Percentiles rank a stretch among this genome's conserved stretches.
Evolutionary conservation across 2,329 filamentous ascomycete species (phyloP).

Genomic region (Epichloe brachyelytri): DNA sequence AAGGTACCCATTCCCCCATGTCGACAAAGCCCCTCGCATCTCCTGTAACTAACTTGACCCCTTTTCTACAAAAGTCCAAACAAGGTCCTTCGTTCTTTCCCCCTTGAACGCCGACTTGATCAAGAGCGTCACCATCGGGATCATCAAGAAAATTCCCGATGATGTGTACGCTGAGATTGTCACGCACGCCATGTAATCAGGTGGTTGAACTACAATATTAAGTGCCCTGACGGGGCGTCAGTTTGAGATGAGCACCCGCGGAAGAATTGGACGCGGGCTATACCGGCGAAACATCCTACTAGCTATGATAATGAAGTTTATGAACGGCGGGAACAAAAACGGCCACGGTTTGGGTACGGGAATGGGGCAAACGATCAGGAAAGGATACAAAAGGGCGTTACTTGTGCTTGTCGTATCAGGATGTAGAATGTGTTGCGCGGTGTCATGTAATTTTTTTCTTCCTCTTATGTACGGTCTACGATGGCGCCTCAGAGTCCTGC

Average conservation of each 20-base stretch:
- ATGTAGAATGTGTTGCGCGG: neutral
- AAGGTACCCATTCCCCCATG: slow-evolving; percentile 42
- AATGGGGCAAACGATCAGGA: neutral
- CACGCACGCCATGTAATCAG: slow-evolving; percentile 56
- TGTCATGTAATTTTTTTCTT: neutral
- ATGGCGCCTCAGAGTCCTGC: too few species aligned
- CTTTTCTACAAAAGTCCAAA: slow-evolving; percentile 54
- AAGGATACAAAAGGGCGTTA: neutral
- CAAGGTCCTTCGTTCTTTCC: slow-evolving; percentile 79
- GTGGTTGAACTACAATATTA: too few species aligned
- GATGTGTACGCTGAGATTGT: slow-evolving; percentile 87
- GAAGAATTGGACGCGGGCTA: too few species aligned
- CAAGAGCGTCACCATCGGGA: slow-evolving; percentile 71
- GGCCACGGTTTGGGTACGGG: neutral
- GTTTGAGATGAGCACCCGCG: too few species aligned
- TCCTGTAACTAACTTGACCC: slow-evolving; percentile 12
- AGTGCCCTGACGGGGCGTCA: too few species aligned
- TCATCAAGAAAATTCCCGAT: slow-evolving; percentile 81
- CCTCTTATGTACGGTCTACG: neutral
- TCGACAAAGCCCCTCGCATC: neutral
- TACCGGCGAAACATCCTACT: neutral
- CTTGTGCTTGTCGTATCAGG: neutral
- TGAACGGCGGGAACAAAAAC: neutral
- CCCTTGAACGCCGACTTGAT: slow-evolving; percentile 74
- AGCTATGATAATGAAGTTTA: neutral